phyloP scores from a whole-genome alignment of 192 early-diverging fungal genomes.

The Gaertneriomyces semiglobifer region DNA sequence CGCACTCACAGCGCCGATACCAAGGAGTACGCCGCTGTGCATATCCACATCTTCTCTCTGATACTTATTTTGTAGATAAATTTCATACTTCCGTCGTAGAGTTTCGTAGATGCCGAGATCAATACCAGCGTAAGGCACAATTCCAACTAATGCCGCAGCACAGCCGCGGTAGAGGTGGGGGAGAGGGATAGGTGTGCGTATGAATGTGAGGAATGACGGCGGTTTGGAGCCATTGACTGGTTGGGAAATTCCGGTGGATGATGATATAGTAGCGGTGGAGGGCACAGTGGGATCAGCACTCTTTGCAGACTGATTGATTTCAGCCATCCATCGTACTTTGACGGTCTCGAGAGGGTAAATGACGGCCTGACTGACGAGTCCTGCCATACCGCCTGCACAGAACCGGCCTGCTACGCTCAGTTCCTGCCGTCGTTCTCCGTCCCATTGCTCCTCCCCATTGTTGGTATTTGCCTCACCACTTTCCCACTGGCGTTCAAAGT shows the following conservation, averaged over 20 bases:
- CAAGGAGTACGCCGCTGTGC: constrained; percentile 48
- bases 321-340: constrained; percentile 72
- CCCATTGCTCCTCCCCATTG: too few relatives aligned
- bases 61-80: constrained; percentile 32
- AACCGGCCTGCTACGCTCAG: constrained; percentile 58
- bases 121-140: constrained; percentile 74
- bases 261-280: background rate
- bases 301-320: constrained; percentile 36
- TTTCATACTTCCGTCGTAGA: constrained; percentile 58
- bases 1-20: constrained; percentile 65
- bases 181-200: background rate
- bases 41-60: constrained; percentile 15
- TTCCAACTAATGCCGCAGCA: constrained; percentile 60
- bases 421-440: constrained; percentile 9
- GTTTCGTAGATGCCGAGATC: constrained; percentile 73
- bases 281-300: background rate
- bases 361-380: constrained; percentile 65
- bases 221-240: background rate
- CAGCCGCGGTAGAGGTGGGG: constrained; percentile 59
- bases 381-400: constrained; percentile 69
- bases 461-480: background rate
- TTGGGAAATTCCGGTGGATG: background rate
- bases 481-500: constrained; percentile 33
- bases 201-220: background rate
- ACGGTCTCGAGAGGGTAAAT: constrained; percentile 76